Evolutionary conservation across 257 asterid species (phyloP).

Genomic region (Paulownia fortunei): DNA sequence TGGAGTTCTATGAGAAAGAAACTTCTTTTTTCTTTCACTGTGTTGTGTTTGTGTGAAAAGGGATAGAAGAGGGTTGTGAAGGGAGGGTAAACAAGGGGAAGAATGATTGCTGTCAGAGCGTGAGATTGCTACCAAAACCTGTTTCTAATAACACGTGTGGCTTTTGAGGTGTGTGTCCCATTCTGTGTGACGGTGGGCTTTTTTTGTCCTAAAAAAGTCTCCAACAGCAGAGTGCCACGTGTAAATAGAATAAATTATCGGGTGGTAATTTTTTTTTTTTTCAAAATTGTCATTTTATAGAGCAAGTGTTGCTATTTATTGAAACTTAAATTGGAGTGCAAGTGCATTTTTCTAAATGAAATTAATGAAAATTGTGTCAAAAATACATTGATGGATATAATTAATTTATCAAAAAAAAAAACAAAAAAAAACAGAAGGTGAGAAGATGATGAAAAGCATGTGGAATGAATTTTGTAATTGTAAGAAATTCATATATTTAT

Average conservation of each 20-base stretch:
- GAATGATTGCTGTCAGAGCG: conserved; percentile 52
- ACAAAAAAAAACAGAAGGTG: no score
- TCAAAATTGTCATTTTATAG: neutral
- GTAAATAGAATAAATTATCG: neutral
- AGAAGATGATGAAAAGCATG: no score
- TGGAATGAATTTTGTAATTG: no score
- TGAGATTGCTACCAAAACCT: conserved; percentile 36
- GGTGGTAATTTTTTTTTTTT: neutral
- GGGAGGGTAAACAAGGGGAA: neutral
- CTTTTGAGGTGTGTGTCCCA: conserved; percentile 27
- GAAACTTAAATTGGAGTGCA: neutral
- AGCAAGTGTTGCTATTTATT: neutral
- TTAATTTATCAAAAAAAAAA: no score
- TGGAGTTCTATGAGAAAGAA: conserved; percentile 16
- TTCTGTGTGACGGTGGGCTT: conserved; percentile 32
- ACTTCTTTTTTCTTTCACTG: neutral
- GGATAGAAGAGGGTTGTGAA: conserved; percentile 28
- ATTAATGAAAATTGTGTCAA: no score
- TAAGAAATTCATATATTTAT: no score
- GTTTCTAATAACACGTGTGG: conserved; percentile 44
- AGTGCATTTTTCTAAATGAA: no score
- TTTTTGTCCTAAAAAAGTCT: neutral
- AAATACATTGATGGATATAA: no score
- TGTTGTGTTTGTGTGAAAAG: conserved; percentile 16
- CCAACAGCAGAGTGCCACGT: conserved; percentile 23